phyloP scores from a whole-genome alignment of 1,284 basidiomycete species.

The Sanghuangporus weigelae region DNA sequence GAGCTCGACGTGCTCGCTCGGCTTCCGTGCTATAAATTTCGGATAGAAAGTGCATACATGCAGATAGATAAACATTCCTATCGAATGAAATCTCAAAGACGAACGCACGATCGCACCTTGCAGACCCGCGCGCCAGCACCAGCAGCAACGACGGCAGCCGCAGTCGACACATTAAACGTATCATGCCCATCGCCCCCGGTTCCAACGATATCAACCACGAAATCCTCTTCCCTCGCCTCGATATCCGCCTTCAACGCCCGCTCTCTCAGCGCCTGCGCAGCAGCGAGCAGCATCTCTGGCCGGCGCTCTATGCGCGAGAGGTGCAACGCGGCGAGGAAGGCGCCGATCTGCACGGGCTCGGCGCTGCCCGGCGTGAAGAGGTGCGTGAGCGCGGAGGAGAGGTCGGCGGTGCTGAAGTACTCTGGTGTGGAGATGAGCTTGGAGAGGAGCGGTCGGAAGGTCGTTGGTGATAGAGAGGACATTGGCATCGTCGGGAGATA shows the following conservation, averaged over 20 bases:
- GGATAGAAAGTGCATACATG: background rate
- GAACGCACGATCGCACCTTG: slow-evolving; percentile 56
- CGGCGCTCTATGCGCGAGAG: slow-evolving; percentile 68
- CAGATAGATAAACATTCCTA: background rate
- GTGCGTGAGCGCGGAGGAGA: slow-evolving; percentile 66
- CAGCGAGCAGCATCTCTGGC: slow-evolving; percentile 73
- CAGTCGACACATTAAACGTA: slow-evolving; percentile 96
- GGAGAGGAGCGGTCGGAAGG: slow-evolving; percentile 72
- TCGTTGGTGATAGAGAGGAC: slow-evolving; percentile 32
- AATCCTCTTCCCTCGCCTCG: slow-evolving; percentile 52
- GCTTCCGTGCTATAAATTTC: slow-evolving; percentile 97
- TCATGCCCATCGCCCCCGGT: slow-evolving; percentile 97
- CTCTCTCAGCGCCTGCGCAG: slow-evolving; percentile 66
- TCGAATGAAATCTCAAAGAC: background rate
- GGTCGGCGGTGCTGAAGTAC: slow-evolving; percentile 68
- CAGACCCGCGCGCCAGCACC: slow-evolving; percentile 91
- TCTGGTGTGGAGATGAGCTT: slow-evolving; percentile 76
- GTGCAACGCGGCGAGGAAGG: slow-evolving; percentile 80
- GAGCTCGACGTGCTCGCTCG: slow-evolving; percentile 92
- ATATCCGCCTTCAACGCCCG: slow-evolving; percentile 61
- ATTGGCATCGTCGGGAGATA: background rate
- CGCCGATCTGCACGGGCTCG: slow-evolving; percentile 70
- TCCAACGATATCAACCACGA: slow-evolving; percentile 68
- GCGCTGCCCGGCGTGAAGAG: slow-evolving; percentile 63
- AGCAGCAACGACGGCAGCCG: slow-evolving; percentile 91